Base-by-base conservation (phyloP, 2,329 filamentous ascomycete species). In the Dactylellina cionopaga region DNA sequence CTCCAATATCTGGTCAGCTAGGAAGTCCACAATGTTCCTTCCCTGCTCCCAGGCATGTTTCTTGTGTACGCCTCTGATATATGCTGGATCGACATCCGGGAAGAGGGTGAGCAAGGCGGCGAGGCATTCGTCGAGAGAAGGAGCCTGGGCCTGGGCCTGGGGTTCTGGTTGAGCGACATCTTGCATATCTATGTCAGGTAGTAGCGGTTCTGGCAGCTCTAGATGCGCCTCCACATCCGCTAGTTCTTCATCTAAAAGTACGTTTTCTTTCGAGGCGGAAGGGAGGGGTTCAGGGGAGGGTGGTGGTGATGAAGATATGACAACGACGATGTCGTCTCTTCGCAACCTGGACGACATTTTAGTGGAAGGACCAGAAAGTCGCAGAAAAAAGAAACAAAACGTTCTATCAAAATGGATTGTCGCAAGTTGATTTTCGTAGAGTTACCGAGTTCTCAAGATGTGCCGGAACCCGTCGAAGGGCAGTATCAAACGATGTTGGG, bases 1-100 rank as follows among this genome's bases (percentile, higher is more conserved):
- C 55, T 80, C 80, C 2, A 83, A 75, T 44, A 83, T 80, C 41
- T 81, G 78, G 13, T 82, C 79, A 15, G 84, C 78, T 24, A 85
- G 78, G n/a, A 78, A 74, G 35, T 78, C 75, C 31, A 80, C 76
- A n/a, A 78, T 75, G 58, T 77, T 76, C 13, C 76, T 74, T 5
- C 77, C 76, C 9, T 76, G 70, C 24, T 74, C 29, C 7, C 62
- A 62, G 10, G 76, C 47, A 27, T 69, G 75, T 10, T 74, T 75
- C 19, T 78, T 72, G 66, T 81, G 82, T n/a, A 83, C 75, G 13
- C 77, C 75, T 9, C 74, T 75, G 19, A 84, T 80, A 75, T 83
- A 80, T 9, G 80, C 76, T 19, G 77, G 80, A 59, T 80, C 81
- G 39, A 85, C 83, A 51, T 82, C 83, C 6, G 84, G 84, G 59